phyloP scores from a whole-genome alignment of 805 yeast genomes.

The Candida oleophila region DNA sequence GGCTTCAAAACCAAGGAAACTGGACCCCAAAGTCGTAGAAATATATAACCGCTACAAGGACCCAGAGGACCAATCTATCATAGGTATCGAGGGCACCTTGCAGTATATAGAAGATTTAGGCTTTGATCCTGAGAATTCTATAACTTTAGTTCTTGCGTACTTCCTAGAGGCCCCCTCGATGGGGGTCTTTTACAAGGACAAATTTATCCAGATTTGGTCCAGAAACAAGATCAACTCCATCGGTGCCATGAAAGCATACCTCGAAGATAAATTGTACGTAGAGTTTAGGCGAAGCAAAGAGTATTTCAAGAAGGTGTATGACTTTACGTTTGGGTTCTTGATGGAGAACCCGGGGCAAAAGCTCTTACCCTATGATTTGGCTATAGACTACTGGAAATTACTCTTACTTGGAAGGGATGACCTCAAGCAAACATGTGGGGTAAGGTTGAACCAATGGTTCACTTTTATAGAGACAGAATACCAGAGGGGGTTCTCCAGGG shows the following conservation, averaged over 20 bases:
- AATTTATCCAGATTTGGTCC: conserved; percentile 62
- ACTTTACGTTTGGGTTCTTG: conserved; percentile 66
- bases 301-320: conserved; percentile 60
- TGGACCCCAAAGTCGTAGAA: conserved; percentile 19
- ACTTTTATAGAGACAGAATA: conserved; percentile 46
- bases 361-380: conserved; percentile 55
- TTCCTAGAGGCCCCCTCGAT: conserved; percentile 63
- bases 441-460: conserved; percentile 55
- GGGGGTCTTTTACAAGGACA: conserved; percentile 55
- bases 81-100: conserved; percentile 80
- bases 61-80: conserved; percentile 28
- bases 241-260: conserved; percentile 44
- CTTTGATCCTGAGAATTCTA: conserved; percentile 71
- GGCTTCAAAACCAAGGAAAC: neutral
- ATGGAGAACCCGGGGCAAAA: conserved; percentile 58
- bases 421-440: conserved; percentile 10
- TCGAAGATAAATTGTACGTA: conserved; percentile 15
- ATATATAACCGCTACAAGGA: conserved; percentile 36
- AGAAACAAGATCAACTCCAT: conserved; percentile 27
- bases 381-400: conserved; percentile 75
- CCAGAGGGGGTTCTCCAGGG: conserved; percentile 57
- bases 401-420: conserved; percentile 38
- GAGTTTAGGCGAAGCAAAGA: conserved; percentile 23
- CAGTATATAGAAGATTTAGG: conserved; percentile 64
- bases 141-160: conserved; percentile 68